phyloP scores from a whole-genome alignment of 768 basidiomycete species.

The Pholiota conissans region DNA sequence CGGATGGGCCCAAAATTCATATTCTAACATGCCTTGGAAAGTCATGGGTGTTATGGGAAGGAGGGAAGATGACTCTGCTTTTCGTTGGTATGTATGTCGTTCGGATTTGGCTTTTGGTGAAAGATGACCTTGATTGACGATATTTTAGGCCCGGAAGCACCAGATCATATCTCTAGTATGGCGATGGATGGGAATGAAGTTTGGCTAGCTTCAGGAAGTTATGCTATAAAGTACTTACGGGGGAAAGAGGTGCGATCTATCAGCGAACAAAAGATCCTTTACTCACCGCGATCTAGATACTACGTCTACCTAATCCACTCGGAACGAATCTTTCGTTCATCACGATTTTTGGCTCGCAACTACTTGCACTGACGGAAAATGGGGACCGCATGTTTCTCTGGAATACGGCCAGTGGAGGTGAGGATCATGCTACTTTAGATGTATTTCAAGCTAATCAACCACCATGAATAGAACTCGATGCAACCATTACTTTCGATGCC shows the following conservation, averaged over 20 bases:
- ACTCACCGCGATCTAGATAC: slow-evolving; percentile 40
- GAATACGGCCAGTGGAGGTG: slow-evolving; percentile 66
- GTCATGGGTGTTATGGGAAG: slow-evolving; percentile 97
- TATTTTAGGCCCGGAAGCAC: slow-evolving; percentile 75
- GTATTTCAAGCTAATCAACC: not conserved
- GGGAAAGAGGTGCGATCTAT: slow-evolving; percentile 73
- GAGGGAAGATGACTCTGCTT: slow-evolving; percentile 85
- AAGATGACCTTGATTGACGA: slow-evolving; percentile 1
- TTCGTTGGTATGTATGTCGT: slow-evolving; percentile 80
- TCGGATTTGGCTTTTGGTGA: not conserved
- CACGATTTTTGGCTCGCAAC: slow-evolving; percentile 76
- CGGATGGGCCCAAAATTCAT: slow-evolving; percentile 80
- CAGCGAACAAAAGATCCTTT: slow-evolving; percentile 2
- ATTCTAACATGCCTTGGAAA: slow-evolving; percentile 85
- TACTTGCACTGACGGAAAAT: slow-evolving; percentile 79
- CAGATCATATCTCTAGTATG: slow-evolving; percentile 70
- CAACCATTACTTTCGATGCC: slow-evolving; percentile 75
- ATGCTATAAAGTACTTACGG: slow-evolving; percentile 76
- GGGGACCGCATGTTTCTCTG: slow-evolving; percentile 78
- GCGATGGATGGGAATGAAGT: slow-evolving; percentile 84
- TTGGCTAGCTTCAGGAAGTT: slow-evolving; percentile 72
- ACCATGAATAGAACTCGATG: slow-evolving; percentile 51
- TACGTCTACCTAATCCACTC: slow-evolving; percentile 64
- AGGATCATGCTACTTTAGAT: slow-evolving; percentile 10
- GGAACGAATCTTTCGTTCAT: slow-evolving; percentile 61